A percentile compares a stretch with the other conserved stretches of the same genome.
Conservation (phyloP, 805 yeast genomes). For the Pichia cabralensis region DNA sequence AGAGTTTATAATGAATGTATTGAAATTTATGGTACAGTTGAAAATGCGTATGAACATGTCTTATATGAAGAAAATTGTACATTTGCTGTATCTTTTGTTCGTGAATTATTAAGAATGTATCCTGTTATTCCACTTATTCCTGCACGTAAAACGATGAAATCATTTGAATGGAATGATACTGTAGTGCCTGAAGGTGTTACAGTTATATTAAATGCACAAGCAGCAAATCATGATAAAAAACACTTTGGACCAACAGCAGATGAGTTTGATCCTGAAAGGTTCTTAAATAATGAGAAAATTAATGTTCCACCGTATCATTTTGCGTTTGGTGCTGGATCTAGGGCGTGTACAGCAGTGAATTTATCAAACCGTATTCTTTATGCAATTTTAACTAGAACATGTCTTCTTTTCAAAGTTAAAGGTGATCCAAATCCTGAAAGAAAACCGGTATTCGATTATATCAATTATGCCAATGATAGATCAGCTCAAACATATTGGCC, state of each 20-base stretch:
- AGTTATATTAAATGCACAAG: conserved; percentile 18
- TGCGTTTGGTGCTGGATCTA: conserved; percentile 18
- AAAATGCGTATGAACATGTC: conserved; percentile 13
- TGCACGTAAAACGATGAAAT: conserved; percentile 15
- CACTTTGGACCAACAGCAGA: conserved; percentile 14
- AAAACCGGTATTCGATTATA: conserved; percentile 12
- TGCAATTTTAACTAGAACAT: conserved; percentile 10
- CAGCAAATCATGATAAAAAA: conserved; percentile 14
- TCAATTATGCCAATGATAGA: conserved; percentile 14
- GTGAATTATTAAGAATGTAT: conserved; percentile 17
- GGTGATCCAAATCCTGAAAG: conserved; percentile 1
- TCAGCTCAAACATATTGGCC: conserved; percentile 18
- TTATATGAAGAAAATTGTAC: conserved; percentile 14
- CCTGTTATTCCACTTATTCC: conserved; percentile 17
- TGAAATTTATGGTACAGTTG: conserved; percentile 10
- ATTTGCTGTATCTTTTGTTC: conserved; percentile 14
- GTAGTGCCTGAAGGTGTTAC: conserved; percentile 14
- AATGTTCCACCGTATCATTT: conserved; percentile 17
- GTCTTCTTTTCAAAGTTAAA: conserved; percentile 12
- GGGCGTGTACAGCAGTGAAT: conserved; percentile 19
- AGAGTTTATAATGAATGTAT: conserved; percentile 11
- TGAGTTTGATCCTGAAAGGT: conserved; percentile 16
- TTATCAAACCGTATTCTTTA: conserved; percentile 14
- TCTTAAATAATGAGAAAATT: conserved; percentile 6
- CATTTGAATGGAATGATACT: conserved; percentile 11